Evolutionary conservation across 2,329 filamentous ascomycete species (phyloP), one percentile per base, ranked within the genome.

Genomic region (Fusarium redolens): DNA sequence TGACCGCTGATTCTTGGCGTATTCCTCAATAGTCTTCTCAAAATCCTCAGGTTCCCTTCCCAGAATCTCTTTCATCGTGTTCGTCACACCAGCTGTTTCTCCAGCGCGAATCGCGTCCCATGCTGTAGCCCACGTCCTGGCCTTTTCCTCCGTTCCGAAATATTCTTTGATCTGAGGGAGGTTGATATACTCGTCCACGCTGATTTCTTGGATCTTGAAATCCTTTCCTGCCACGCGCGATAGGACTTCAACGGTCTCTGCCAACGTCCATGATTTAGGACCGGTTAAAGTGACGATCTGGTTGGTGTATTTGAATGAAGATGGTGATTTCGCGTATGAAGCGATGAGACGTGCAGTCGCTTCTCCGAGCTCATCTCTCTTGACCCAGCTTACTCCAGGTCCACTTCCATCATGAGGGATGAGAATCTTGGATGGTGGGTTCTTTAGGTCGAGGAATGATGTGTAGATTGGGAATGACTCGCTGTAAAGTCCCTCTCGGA

Each of bases 401-500:
- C 65, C 69, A 3, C 48, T 48, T 31, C 72, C 72, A 37, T 74
- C 56, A 4, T 74, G 72, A 0, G 69, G 72, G 4, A 74, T 71
- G 1, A 60, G 41, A 5, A 74, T 20, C 12, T 57, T 60, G 0
- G 48, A 33, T 0, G 44, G 51, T 0, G 72, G 61, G 6, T 62
- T 65, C 25, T 65, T 61, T 1, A 74, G 41, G 12, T 68, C 48
- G 1, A 73, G 65, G 5, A 74, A 74, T 2, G 72, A 51, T 6
- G 72, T 75, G 4, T 74, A 74, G 4, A 74, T 75, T 0, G 72
- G 72, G 1, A 73, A 74, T 0, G 72, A 74, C n/a, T 74, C 72
- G 47, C 61, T 71, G 15, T 75, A 75, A 0, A 74, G 52, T 1
- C 72, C 72, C n/a, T 74, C 72, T 1, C 72, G 72, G 1, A 75